Percentiles rank a stretch among this genome's conserved stretches.
Conservation (phyloP, 306 rosid species). For the Sicyos baderoa region DNA sequence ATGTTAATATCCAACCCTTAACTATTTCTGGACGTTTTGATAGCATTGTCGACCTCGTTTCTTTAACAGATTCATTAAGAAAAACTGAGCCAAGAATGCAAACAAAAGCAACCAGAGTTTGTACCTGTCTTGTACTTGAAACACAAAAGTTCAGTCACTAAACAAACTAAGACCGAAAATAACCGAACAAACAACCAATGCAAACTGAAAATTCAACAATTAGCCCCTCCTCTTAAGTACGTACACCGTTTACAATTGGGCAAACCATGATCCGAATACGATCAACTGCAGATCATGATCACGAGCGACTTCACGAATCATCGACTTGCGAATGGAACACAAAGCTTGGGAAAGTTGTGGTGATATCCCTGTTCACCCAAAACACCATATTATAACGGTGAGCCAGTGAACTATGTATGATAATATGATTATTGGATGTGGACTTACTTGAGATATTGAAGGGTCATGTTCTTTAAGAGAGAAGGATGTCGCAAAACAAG, state of each 20-base stretch:
- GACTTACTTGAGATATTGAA: slow-evolving; percentile 89
- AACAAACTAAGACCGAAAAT: slow-evolving; percentile 9
- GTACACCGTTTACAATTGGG: not conserved
- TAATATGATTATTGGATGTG: not conserved
- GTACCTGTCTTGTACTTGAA: not conserved
- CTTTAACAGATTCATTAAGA: too few relatives aligned
- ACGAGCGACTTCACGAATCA: not conserved
- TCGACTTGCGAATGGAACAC: slow-evolving; percentile 18
- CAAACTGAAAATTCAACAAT: not conserved
- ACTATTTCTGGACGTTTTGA: too few relatives aligned
- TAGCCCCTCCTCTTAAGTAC: not conserved
- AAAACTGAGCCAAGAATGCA: slow-evolving; percentile 7
- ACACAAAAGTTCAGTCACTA: not conserved
- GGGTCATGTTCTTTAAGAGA: slow-evolving; percentile 94
- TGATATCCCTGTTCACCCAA: slow-evolving; percentile 11
- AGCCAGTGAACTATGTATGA: not conserved
- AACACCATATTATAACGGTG: not conserved
- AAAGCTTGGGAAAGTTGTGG: slow-evolving; percentile 18
- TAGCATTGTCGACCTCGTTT: too few relatives aligned
- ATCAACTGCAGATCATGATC: not conserved
- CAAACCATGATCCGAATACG: slow-evolving; percentile 8
- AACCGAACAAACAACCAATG: slow-evolving; percentile 3
- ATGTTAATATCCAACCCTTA: too few relatives aligned
- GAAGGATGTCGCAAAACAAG: slow-evolving; percentile 90
- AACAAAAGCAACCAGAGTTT: slow-evolving; percentile 5